Evolutionary conservation across 306 rosid species (phyloP).

Genomic region (Fagus crenata): DNA sequence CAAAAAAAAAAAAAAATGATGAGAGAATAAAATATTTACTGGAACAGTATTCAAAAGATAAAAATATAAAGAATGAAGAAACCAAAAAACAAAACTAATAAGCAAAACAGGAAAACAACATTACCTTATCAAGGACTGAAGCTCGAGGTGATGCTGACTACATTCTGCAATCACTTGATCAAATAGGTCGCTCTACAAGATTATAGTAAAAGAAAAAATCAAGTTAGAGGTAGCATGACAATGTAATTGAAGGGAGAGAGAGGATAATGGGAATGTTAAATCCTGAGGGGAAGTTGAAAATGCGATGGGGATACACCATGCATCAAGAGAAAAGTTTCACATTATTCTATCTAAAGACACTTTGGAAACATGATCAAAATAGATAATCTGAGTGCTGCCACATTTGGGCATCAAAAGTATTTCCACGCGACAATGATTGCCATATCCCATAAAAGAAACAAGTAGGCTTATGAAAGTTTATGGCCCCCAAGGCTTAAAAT

Average conservation of each 20-base stretch:
- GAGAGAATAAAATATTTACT: background rate
- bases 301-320: background rate
- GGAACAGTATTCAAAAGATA: background rate
- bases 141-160: constrained; percentile 50
- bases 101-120: background rate
- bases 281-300: background rate
- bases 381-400: constrained; percentile 1
- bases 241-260: background rate
- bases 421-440: background rate
- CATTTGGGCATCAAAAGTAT: background rate
- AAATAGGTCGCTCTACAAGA: constrained; percentile 44
- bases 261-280: background rate
- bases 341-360: background rate
- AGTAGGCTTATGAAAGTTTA: background rate
- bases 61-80: background rate
- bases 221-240: background rate
- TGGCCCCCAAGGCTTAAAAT: background rate
- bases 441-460: constrained; percentile 2
- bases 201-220: constrained; percentile 4
- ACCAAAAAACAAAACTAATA: background rate
- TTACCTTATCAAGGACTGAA: constrained; percentile 50
- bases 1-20: background rate
- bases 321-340: background rate
- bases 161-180: constrained; percentile 51
- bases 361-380: background rate